Percentiles rank a stretch among this genome's conserved stretches.
These are phyloP conservation scores for Smallanthus sonchifolius DNA, from an alignment of 129 eudicot species.

Conservation along the genomic window DNA sequence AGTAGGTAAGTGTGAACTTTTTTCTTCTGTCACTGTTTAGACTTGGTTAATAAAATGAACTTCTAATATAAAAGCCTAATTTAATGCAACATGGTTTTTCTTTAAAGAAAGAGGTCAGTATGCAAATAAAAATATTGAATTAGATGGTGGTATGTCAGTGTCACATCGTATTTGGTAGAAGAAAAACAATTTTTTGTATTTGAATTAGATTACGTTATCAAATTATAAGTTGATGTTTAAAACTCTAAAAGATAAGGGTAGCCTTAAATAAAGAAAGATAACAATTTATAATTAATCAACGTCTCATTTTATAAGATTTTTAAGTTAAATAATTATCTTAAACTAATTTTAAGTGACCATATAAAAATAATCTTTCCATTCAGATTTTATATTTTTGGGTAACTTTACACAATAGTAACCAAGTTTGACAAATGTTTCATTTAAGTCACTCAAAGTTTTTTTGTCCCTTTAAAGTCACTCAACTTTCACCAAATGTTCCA, in stretches of 20 bases:
- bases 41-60: background rate
- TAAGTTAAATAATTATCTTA: no score
- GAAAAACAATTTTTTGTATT: conserved; percentile 1
- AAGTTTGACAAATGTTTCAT: no score
- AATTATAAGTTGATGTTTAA: background rate
- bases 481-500: no score
- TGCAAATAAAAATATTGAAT: conserved; percentile 9
- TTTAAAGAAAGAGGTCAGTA: background rate
- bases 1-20: background rate
- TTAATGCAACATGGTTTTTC: conserved; percentile 14
- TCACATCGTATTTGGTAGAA: conserved; percentile 34
- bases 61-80: background rate
- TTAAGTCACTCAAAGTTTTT: no score
- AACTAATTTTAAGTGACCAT: no score
- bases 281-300: no score
- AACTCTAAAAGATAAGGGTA: background rate
- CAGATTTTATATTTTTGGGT: no score
- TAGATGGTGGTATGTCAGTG: conserved; percentile 31
- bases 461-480: no score
- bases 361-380: no score
- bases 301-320: no score
- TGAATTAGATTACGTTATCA: conserved; percentile 6
- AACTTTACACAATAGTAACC: no score
- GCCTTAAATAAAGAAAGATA: no score
- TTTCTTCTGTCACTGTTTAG: background rate